These are phyloP conservation scores for Phaeophleospora eucalypticola DNA, from an alignment of 2,329 filamentous ascomycete genomes.

Conservation along the genomic window DNA sequence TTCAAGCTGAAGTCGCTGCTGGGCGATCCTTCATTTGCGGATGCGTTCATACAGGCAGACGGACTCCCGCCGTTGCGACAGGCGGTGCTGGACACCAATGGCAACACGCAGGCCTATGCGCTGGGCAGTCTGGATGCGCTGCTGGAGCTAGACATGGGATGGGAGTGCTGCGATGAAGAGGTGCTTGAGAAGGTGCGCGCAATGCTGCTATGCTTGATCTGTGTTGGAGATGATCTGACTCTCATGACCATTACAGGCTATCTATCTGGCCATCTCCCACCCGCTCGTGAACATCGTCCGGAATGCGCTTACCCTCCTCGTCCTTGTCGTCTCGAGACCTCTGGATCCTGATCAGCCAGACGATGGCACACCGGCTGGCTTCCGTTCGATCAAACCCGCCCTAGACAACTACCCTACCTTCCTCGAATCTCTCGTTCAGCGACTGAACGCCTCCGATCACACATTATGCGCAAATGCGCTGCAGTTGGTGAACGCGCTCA, in stretches of 20 bases:
- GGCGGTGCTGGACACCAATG: slow-evolving; percentile 77
- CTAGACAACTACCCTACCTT: slow-evolving; percentile 90
- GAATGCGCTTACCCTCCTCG: slow-evolving; percentile 93
- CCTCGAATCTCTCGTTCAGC: slow-evolving; percentile 86
- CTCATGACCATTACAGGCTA: slow-evolving; percentile 51
- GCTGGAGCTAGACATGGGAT: slow-evolving; percentile 95
- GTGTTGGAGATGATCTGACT: not conserved
- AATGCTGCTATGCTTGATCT: slow-evolving; percentile 54
- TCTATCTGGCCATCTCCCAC: slow-evolving; percentile 90
- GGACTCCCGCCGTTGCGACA: slow-evolving; percentile 77
- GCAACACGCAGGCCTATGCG: slow-evolving; percentile 94
- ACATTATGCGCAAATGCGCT: slow-evolving; percentile 91
- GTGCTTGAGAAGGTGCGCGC: slow-evolving; percentile 62
- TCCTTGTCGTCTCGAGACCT: slow-evolving; percentile 85
- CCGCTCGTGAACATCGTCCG: slow-evolving; percentile 95
- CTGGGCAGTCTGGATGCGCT: slow-evolving; percentile 82
- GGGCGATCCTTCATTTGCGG: slow-evolving; percentile 92
- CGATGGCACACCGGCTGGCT: slow-evolving; percentile 67
- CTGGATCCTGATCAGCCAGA: slow-evolving; percentile 43
- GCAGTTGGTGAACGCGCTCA: slow-evolving; percentile 91
- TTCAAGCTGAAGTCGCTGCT: slow-evolving; percentile 97
- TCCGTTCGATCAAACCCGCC: slow-evolving; percentile 85
- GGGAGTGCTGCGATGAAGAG: slow-evolving; percentile 79
- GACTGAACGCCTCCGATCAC: slow-evolving; percentile 90
- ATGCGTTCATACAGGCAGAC: slow-evolving; percentile 88